Percentiles rank a stretch among this genome's conserved stretches.
Evolutionary conservation across 345 rosid species (phyloP).

Genomic region (Gossypium anomalum): DNA sequence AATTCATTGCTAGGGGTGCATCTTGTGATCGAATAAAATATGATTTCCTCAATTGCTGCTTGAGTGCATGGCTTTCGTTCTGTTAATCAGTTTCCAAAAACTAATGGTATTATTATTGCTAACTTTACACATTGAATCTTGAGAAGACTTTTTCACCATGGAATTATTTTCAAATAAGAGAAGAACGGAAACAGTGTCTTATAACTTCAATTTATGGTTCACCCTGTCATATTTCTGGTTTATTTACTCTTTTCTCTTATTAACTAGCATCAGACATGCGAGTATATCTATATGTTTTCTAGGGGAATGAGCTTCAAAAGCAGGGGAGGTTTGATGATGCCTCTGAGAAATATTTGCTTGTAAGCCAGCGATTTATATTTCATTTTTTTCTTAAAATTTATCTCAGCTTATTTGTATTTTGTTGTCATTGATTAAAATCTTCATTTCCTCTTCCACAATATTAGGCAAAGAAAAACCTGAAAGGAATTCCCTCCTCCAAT

Average conservation of each 20-base stretch:
- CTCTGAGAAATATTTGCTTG: conserved; percentile 71
- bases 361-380: conserved; percentile 33
- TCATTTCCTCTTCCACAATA: conserved; percentile 10
- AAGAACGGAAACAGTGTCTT: not conserved
- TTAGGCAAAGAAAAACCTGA: conserved; percentile 78
- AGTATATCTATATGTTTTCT: conserved; percentile 14
- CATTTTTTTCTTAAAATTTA: not conserved
- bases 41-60: not conserved
- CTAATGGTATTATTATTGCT: not conserved
- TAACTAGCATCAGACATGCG: not conserved
- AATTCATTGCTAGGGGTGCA: not conserved
- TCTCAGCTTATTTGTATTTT: not conserved
- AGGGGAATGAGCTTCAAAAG: conserved; percentile 92
- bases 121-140: not conserved
- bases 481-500: conserved; percentile 58
- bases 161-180: not conserved
- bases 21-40: not conserved
- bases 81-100: not conserved
- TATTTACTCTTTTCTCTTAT: not conserved
- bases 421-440: conserved; percentile 7
- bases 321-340: conserved; percentile 72
- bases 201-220: not conserved
- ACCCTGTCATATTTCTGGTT: not conserved
- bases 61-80: not conserved
- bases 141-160: not conserved